phyloP scores from a whole-genome alignment of 2,329 filamentous ascomycete genomes.

The Zymoseptoria ardabiliae region DNA sequence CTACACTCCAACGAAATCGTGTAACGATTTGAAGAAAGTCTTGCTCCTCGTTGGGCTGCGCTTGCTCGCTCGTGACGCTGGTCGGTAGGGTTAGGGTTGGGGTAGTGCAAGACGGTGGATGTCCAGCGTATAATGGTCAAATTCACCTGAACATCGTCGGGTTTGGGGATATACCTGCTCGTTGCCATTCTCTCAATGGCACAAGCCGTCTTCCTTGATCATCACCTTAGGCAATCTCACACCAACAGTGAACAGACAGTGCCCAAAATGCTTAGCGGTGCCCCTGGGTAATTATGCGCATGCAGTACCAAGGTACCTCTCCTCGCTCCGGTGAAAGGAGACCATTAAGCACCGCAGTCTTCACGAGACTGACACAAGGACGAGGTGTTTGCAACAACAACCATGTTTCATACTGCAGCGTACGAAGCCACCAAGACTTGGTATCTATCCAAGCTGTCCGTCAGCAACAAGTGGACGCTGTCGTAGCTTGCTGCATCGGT shows the following conservation, averaged over 20 bases:
- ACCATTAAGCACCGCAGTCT: background rate
- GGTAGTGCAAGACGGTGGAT: background rate
- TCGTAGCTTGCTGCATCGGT: background rate
- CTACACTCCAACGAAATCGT: no score
- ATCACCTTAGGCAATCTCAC: no score
- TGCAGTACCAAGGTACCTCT: background rate
- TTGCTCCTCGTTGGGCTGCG: background rate
- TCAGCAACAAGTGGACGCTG: background rate
- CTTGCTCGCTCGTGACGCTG: background rate
- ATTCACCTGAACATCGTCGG: no score
- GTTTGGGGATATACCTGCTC: no score
- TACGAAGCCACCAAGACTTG: background rate
- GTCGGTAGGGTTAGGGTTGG: background rate
- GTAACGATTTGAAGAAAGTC: background rate
- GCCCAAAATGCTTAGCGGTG: background rate
- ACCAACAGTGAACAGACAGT: no score
- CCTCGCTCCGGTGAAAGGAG: background rate
- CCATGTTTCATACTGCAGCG: background rate
- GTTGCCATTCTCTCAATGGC: no score
- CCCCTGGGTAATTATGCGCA: background rate
- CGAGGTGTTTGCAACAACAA: background rate
- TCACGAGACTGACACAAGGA: background rate
- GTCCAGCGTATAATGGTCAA: no score
- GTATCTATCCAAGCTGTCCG: background rate
- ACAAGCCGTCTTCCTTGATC: no score